These are phyloP conservation scores for Medicago arabica DNA, from an alignment of 306 rosid species.

Conservation along the genomic window DNA sequence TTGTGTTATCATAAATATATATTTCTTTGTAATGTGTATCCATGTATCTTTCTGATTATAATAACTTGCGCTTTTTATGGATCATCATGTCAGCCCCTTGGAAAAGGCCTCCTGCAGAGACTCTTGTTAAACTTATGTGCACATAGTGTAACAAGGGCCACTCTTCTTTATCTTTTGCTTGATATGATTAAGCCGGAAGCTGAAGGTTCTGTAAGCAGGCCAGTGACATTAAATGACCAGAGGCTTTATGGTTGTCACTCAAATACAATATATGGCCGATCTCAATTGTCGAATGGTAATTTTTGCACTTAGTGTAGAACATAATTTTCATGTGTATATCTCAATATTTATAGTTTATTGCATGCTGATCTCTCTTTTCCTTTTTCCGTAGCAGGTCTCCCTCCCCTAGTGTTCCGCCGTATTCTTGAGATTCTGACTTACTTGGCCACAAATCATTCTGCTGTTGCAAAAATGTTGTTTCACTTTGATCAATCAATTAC, in stretches of 20 bases:
- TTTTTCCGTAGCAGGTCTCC: conserved; percentile 74
- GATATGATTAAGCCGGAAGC: conserved; percentile 88
- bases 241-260: conserved; percentile 97
- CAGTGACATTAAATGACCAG: conserved; percentile 66
- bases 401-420: conserved; percentile 90
- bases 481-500: conserved; percentile 68
- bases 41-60: conserved; percentile 26
- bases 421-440: conserved; percentile 82
- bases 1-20: conserved; percentile 14
- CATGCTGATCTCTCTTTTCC: conserved; percentile 38
- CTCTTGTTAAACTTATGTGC: conserved; percentile 91
- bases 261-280: conserved; percentile 91
- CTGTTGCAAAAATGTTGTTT: conserved; percentile 87
- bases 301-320: conserved; percentile 26
- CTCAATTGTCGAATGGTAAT: conserved; percentile 91
- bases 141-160: conserved; percentile 83
- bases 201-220: conserved; percentile 67
- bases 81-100: conserved; percentile 81
- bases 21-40: conserved; percentile 10
- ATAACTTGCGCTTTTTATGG: conserved; percentile 33
- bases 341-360: conserved; percentile 13
- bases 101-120: conserved; percentile 97
- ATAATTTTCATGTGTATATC: conserved; percentile 24
- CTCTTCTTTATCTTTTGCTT: conserved; percentile 73
- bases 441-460: conserved; percentile 89